phyloP scores from a whole-genome alignment of 768 basidiomycete genomes.

The Hericium rajendrae region DNA sequence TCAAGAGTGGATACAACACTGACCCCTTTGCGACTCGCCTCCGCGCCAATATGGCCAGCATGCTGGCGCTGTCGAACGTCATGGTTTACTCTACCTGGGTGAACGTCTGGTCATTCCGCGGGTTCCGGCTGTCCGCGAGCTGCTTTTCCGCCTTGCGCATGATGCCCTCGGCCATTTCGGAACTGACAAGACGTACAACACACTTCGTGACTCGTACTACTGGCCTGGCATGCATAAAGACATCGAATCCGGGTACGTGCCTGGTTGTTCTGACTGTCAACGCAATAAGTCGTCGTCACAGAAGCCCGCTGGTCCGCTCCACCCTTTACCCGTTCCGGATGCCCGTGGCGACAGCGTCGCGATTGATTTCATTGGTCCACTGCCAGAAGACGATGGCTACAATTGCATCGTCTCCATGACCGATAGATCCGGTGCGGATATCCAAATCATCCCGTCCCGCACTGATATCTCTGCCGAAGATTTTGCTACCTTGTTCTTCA shows the following conservation, averaged over 20 bases:
- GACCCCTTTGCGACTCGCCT: not conserved
- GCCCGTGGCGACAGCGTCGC: constrained; percentile 14
- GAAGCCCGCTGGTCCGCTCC: constrained; percentile 17
- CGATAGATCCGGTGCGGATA: constrained; percentile 12
- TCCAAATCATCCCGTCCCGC: constrained; percentile 2
- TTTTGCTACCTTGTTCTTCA: constrained; percentile 17
- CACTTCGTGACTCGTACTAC: not conserved
- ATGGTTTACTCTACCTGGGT: not conserved
- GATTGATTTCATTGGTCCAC: constrained; percentile 24
- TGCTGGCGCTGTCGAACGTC: not conserved
- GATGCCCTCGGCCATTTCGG: not conserved
- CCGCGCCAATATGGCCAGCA: not conserved
- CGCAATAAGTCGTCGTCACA: constrained; percentile 22
- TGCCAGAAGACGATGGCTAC: constrained; percentile 18
- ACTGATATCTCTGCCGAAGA: constrained; percentile 11
- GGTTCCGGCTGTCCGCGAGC: not conserved
- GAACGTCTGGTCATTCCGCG: not conserved
- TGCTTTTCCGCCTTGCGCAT: not conserved
- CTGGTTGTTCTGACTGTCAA: constrained; percentile 20
- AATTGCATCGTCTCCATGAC: constrained; percentile 21
- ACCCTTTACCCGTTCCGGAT: constrained; percentile 15
- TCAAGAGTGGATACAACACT: not conserved
- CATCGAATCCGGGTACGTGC: constrained; percentile 19
- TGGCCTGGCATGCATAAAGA: not conserved
- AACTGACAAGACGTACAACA: not conserved